These are phyloP conservation scores for Annulohypoxylon truncatum DNA, from an alignment of 2,329 filamentous ascomycete species.

Conservation along the genomic window DNA sequence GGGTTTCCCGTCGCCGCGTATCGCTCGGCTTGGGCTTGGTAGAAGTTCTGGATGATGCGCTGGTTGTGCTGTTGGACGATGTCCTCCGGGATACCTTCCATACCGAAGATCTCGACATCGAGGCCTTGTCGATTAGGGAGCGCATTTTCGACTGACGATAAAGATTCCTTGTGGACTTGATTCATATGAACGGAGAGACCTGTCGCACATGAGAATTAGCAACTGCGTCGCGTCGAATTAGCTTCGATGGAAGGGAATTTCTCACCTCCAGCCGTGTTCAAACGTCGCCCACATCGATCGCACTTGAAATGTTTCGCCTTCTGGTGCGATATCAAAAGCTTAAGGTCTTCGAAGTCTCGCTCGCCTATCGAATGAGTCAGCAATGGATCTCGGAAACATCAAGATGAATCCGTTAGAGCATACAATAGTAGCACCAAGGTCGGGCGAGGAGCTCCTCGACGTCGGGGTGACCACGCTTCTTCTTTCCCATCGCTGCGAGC, in stretches of 20 bases:
- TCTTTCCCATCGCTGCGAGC: constrained; percentile 78
- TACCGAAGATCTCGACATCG: constrained; percentile 96
- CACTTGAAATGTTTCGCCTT: constrained; percentile 99
- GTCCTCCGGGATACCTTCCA: constrained; percentile 94
- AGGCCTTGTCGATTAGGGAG: constrained; percentile 85
- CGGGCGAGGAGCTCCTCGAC: constrained; percentile 88
- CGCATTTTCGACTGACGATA: constrained; percentile 90
- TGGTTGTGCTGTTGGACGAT: constrained; percentile 85
- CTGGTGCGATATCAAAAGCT: constrained; percentile 95
- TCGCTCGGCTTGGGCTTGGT: constrained; percentile 85
- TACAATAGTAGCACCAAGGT: constrained; percentile 98
- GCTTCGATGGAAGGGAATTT: constrained; percentile 28
- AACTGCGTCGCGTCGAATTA: constrained; percentile 7
- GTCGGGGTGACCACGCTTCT: constrained; percentile 86
- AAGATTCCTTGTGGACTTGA: constrained; percentile 95
- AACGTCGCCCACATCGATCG: constrained; percentile 84
- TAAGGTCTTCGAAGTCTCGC: constrained; percentile 96
- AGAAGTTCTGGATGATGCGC: constrained; percentile 85
- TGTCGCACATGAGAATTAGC: constrained; percentile 52
- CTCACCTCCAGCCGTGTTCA: constrained; percentile 95
- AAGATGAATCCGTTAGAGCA: constrained; percentile 40
- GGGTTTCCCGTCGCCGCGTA: constrained; percentile 87
- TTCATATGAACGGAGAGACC: constrained; percentile 97
- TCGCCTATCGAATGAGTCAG: constrained; percentile 66
- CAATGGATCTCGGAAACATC: constrained; percentile 32